Evolutionary conservation across 1,284 basidiomycete genomes (phyloP), one percentile per base, ranked within the genome.

Genomic region (Tremellales sp.): DNA sequence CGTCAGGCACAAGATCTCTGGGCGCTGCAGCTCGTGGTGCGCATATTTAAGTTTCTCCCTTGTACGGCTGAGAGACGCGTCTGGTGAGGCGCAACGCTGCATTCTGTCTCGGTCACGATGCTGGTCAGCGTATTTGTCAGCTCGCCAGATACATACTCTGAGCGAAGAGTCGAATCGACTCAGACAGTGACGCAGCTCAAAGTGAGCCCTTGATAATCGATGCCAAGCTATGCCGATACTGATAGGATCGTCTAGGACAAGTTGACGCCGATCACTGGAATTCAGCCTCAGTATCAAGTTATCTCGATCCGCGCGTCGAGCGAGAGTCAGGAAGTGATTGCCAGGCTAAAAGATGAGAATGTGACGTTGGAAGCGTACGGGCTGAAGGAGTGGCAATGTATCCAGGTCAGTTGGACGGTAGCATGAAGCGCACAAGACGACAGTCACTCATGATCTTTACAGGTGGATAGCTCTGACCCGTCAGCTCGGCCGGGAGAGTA

Each of bases 181-280:
- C 74, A 83, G 31, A 86, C 87, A 0, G 77, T 94, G 49, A 78
- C 78, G 26, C 81, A 86, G 61, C 82, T 94, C 60, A 93, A 93
- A 81, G 88, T 88, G 47, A 52, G 56, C 33, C 33, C 15, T 7
- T 13, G 33, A 36, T 6, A 6, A 15, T 15, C 13, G 19, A 36
- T 5, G 33, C 15, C n/a, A n/a, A n/a, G n/a, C n/a, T n/a, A n/a
- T n/a, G n/a, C n/a, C n/a, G n/a, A n/a, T n/a, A 24, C 45, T 46
- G 45, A 40, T 21, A 40, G 22, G 23, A 21, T 12, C 43, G 17
- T 37, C 26, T 67, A 94, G 87, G 78, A 77, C 55, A 94, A 90
- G 62, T 82, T 97, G 23, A 89, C 92, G 65, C 79, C 84, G 43
- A 83, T 97, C 64, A 96, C 92, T n/a, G 93, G 93, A 15, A 86